Evolutionary conservation across 2,329 filamentous ascomycete genomes (phyloP).

Genomic region (Colletotrichum tabaci): DNA sequence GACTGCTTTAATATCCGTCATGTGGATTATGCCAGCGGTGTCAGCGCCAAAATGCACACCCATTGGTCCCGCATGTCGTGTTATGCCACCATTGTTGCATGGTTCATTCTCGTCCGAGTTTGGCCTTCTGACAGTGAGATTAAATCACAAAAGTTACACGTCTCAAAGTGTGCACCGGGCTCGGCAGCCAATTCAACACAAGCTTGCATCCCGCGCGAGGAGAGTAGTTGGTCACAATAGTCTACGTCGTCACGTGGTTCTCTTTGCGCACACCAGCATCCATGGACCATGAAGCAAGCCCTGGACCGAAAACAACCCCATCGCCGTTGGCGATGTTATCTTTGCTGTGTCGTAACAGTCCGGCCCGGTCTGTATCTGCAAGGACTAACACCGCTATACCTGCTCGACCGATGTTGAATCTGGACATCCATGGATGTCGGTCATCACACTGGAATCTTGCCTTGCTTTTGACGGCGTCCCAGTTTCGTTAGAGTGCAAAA

Average conservation of each 20-base stretch:
- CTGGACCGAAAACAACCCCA: too few relatives aligned
- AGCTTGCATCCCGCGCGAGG: neutral
- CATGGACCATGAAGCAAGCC: neutral
- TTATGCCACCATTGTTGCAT: neutral
- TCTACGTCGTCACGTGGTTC: too few relatives aligned
- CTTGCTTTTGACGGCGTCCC: too few relatives aligned
- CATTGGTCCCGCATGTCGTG: neutral
- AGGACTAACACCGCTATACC: neutral
- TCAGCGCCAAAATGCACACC: too few relatives aligned
- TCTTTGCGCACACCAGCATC: too few relatives aligned
- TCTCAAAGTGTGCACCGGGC: constrained; percentile 17
- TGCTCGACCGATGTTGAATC: neutral
- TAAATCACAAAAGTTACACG: constrained; percentile 6
- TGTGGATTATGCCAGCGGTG: constrained; percentile 15
- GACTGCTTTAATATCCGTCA: constrained; percentile 3
- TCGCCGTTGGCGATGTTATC: too few relatives aligned
- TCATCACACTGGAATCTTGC: too few relatives aligned
- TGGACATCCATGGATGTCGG: neutral
- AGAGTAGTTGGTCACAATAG: too few relatives aligned
- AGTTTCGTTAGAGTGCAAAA: too few relatives aligned
- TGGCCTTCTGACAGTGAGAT: neutral
- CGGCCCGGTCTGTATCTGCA: neutral
- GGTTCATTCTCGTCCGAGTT: neutral
- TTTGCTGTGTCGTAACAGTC: neutral
- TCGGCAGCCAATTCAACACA: neutral